These are phyloP conservation scores for Papiliotrema nemorosa DNA, from an alignment of 1,284 basidiomycete genomes.

Conservation along the genomic window DNA sequence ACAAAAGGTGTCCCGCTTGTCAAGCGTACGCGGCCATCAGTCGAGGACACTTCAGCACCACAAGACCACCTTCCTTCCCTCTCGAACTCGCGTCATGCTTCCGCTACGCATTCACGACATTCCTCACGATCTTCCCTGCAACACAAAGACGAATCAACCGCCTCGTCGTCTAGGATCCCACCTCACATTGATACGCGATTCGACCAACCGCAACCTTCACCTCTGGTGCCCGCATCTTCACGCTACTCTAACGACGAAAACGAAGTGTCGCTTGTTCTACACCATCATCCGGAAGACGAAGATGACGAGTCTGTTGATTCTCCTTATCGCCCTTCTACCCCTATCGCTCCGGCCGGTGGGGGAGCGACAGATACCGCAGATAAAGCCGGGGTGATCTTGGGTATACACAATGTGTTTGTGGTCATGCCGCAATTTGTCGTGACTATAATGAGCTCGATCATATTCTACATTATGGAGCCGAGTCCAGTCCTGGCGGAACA, in stretches of 20 bases:
- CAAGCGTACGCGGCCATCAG: not conserved
- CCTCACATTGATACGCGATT: not conserved
- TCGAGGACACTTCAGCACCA: too few species aligned
- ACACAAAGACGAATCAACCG: too few species aligned
- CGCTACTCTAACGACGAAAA: conserved; percentile 4
- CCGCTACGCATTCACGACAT: conserved; percentile 12
- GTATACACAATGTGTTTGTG: conserved; percentile 86
- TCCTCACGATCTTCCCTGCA: conserved; percentile 1
- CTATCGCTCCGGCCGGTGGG: not conserved
- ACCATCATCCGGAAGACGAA: conserved; percentile 31
- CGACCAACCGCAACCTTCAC: not conserved
- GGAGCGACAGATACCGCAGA: conserved; percentile 55
- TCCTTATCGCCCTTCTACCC: conserved; percentile 1
- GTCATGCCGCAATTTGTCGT: conserved; percentile 62
- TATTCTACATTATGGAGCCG: conserved; percentile 53
- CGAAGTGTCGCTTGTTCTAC: conserved; percentile 38
- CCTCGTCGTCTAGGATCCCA: not conserved
- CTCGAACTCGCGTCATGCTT: too few species aligned
- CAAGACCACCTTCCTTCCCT: too few species aligned
- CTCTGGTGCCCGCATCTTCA: not conserved
- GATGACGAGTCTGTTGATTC: conserved; percentile 1
- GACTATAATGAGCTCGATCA: conserved; percentile 51
- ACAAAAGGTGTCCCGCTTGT: not conserved
- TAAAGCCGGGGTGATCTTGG: conserved; percentile 86
- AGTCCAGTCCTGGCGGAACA: too few species aligned